These are phyloP conservation scores for Clathrus columnatus DNA, from an alignment of 768 basidiomycete genomes.

Conservation along the genomic window DNA sequence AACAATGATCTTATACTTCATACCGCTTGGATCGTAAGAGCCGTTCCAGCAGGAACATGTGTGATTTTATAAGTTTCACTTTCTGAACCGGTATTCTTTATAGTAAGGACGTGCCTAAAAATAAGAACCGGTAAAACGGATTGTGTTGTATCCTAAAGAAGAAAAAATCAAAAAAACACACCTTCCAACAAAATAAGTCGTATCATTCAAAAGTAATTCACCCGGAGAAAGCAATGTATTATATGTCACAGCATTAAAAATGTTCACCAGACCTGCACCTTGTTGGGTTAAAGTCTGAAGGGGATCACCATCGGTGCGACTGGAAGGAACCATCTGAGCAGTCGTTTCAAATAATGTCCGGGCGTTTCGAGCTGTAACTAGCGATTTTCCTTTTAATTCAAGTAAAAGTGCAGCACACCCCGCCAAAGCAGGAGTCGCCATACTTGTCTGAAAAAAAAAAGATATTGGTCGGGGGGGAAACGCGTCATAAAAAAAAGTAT, in stretches of 20 bases:
- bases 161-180: constrained; percentile 24
- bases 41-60: constrained; percentile 52
- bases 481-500: not conserved
- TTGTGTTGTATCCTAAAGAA: constrained; percentile 1
- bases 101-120: constrained; percentile 17
- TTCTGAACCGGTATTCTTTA: constrained; percentile 40
- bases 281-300: constrained; percentile 45
- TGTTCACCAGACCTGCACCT: constrained; percentile 49
- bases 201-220: constrained; percentile 58
- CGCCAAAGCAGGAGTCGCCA: constrained; percentile 35
- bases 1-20: constrained; percentile 9
- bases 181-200: constrained; percentile 43
- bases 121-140: not conserved
- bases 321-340: constrained; percentile 34
- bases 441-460: constrained; percentile 24
- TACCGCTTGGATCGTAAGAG: constrained; percentile 36
- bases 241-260: constrained; percentile 46
- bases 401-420: constrained; percentile 37
- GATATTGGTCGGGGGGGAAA: not conserved
- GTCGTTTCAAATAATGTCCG: constrained; percentile 42
- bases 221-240: constrained; percentile 45
- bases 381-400: constrained; percentile 29
- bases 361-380: constrained; percentile 22
- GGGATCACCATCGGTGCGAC: constrained; percentile 39
- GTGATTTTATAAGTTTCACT: constrained; percentile 37